Percentiles rank a stretch among this genome's conserved stretches.
These are phyloP conservation scores for Nepenthes mirabilis DNA, from an alignment of 148 eudicot genomes.

Conservation along the genomic window DNA sequence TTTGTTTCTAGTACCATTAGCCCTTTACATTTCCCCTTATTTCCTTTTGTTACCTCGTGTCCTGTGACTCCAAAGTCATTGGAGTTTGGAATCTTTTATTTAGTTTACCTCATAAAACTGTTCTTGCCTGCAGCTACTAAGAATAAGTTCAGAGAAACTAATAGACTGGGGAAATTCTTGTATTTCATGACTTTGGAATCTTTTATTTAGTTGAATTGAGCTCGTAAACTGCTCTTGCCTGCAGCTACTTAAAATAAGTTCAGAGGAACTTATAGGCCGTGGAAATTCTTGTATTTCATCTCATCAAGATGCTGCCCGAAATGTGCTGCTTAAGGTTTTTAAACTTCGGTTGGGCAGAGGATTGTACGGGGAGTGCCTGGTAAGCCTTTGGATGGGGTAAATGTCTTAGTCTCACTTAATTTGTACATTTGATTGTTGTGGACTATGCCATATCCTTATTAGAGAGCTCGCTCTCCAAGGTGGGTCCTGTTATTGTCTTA, in stretches of 20 bases:
- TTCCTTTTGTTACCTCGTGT: too few relatives aligned
- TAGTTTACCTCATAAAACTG: neutral
- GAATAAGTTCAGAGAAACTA: slow-evolving; percentile 22
- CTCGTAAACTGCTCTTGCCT: neutral
- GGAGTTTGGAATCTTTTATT: too few relatives aligned
- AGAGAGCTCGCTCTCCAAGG: neutral
- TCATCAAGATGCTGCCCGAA: slow-evolving; percentile 35
- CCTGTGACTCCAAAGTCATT: too few relatives aligned
- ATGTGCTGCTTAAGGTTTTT: slow-evolving; percentile 37
- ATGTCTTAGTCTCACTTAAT: neutral
- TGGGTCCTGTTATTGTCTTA: neutral
- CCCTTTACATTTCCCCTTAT: too few relatives aligned
- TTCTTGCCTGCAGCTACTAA: slow-evolving; percentile 19
- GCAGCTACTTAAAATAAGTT: slow-evolving; percentile 20
- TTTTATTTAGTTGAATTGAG: too few relatives aligned
- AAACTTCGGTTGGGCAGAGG: slow-evolving; percentile 73
- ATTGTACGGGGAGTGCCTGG: slow-evolving; percentile 86
- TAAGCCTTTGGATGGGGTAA: slow-evolving; percentile 14
- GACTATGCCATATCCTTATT: neutral
- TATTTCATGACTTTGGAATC: slow-evolving; percentile 7
- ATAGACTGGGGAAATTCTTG: slow-evolving; percentile 40
- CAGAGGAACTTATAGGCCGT: slow-evolving; percentile 33
- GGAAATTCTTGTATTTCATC: slow-evolving; percentile 37
- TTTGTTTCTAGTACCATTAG: too few relatives aligned
- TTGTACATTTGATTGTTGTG: neutral